Percentiles rank a stretch among this genome's conserved stretches.
These are phyloP conservation scores for Eimeria tenella DNA, from an alignment of 169 alveolate species.

Conservation along the genomic window DNA sequence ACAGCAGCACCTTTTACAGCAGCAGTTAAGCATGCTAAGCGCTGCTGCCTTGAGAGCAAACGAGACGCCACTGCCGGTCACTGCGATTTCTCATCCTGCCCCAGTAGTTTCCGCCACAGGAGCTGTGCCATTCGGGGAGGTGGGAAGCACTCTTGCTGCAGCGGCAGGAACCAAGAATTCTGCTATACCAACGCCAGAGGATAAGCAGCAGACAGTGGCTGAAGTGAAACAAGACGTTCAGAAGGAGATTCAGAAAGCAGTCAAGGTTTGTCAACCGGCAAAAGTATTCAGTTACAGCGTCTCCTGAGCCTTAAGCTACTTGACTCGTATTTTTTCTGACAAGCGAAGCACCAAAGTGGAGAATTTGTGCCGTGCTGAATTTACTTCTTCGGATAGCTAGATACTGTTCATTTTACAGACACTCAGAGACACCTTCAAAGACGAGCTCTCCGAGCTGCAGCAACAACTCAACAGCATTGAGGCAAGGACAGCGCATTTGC, in stretches of 20 bases:
- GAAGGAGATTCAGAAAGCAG: slow-evolving; percentile 74
- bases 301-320: neutral
- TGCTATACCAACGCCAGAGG: neutral
- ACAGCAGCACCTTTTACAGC: slow-evolving; percentile 65
- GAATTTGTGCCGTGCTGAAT: too few species aligned
- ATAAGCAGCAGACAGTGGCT: slow-evolving; percentile 9
- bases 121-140: slow-evolving; percentile 17
- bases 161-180: slow-evolving; percentile 21
- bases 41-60: slow-evolving; percentile 48
- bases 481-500: slow-evolving; percentile 20
- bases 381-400: neutral
- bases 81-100: neutral
- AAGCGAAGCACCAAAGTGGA: too few species aligned
- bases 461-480: slow-evolving; percentile 62
- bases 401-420: slow-evolving; percentile 53
- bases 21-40: slow-evolving; percentile 63
- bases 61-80: neutral
- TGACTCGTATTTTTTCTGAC: too few species aligned
- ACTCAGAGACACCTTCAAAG: slow-evolving; percentile 63
- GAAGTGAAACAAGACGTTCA: slow-evolving; percentile 63
- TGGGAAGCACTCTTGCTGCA: slow-evolving; percentile 2
- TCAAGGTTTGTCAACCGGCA: slow-evolving; percentile 29
- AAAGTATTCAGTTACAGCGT: neutral
- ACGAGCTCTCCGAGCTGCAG: slow-evolving; percentile 72
- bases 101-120: slow-evolving; percentile 14